A percentile compares a stretch with the other conserved stretches of the same genome.
Evolutionary conservation across 805 yeast species (phyloP).

Genomic region (Nakazawaea ernobii): DNA sequence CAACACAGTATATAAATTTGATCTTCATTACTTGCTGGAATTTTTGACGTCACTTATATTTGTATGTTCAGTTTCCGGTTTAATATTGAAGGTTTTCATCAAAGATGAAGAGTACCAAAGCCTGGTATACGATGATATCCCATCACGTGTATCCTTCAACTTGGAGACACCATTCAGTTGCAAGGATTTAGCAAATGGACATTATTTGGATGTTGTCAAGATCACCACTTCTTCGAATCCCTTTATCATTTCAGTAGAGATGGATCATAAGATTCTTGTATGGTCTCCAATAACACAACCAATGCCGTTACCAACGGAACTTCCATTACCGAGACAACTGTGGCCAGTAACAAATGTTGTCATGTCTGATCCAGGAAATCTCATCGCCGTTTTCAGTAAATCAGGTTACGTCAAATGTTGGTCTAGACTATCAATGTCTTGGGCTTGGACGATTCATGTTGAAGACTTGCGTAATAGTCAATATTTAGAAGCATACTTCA

Average conservation of each 20-base stretch:
- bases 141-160: not conserved
- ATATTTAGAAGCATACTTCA: slow-evolving; percentile 55
- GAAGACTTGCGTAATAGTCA: slow-evolving; percentile 29
- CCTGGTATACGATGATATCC: not conserved
- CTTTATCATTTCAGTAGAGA: slow-evolving; percentile 62
- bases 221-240: slow-evolving; percentile 58
- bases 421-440: slow-evolving; percentile 48
- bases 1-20: slow-evolving; percentile 35
- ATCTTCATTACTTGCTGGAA: slow-evolving; percentile 50
- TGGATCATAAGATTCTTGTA: slow-evolving; percentile 64
- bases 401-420: slow-evolving; percentile 53
- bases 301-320: slow-evolving; percentile 37
- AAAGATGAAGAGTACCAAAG: slow-evolving; percentile 16
- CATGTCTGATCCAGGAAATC: slow-evolving; percentile 54
- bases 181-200: slow-evolving; percentile 43
- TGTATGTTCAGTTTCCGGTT: slow-evolving; percentile 41
- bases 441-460: slow-evolving; percentile 49
- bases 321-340: slow-evolving; percentile 36
- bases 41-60: slow-evolving; percentile 45
- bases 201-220: slow-evolving; percentile 56
- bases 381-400: slow-evolving; percentile 48
- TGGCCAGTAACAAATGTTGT: slow-evolving; percentile 61
- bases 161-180: slow-evolving; percentile 18
- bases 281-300: slow-evolving; percentile 66
- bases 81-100: slow-evolving; percentile 36